Base-by-base conservation (phyloP, 768 basidiomycete species). In the Lentinula detonsa region DNA sequence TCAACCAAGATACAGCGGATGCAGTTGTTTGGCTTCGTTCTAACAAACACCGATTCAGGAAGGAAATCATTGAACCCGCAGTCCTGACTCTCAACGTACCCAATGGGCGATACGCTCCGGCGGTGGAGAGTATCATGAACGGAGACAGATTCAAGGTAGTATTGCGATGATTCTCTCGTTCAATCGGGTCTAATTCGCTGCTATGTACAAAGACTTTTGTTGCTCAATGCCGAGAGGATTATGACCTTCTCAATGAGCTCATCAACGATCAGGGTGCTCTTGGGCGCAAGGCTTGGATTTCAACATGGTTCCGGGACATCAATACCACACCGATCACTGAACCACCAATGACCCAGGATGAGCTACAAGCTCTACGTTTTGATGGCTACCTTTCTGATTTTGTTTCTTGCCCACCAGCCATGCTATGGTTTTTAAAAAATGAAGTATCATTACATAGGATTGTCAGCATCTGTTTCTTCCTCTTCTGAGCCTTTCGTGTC, bases 41-140 rank as follows among this genome's bases (percentile, higher is more conserved):
- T 11, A 86, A 95, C 67, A 78, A 75, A 51, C 65, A 81, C 63
- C 73, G 75, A 61, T 94, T 98, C 77, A 84, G 82, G 70, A 87
- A 86, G 82, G 81, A 87, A 58, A 85, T 98, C n/a, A 85, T 90
- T 62, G 91, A 95, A 71, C 96, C 97, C 15, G 85, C 94, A 0
- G 76, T 86, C 65, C 78, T 99, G 61, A 83, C 83, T 11, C 74
- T 93, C 45, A 85, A 75, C 18, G 81, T 96, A n/a, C 84, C 86
- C 15, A 81, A 94, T 69, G 75, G 72, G 66, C 65, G 69, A 43
- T 92, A 78, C 61, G 83, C 84, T 1, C 77, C 85, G 68, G 84
- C 87, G 3, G 82, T 97, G 8, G 95, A 98, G 70, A 78, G 85
- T 0, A 86, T 85, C 57, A 86, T 96, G 66, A 81, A 67, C 61